Conservation (phyloP, 2,329 filamentous ascomycete genomes). For the Fusarium sp. region DNA sequence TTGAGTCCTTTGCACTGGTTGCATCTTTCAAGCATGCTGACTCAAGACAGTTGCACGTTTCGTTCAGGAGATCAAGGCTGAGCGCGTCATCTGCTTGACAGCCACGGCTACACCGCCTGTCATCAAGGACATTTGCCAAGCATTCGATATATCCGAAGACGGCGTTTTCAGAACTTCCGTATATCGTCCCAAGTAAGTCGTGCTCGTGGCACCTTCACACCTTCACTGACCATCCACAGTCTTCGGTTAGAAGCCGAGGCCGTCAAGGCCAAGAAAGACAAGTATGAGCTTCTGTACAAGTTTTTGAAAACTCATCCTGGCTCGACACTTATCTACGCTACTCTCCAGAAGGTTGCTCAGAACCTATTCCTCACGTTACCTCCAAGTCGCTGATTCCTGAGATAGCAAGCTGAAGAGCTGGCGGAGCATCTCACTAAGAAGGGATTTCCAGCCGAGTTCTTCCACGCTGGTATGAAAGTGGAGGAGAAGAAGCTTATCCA, state of each 20-base stretch:
- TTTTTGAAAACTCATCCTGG: slow-evolving; percentile 67
- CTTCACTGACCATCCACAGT: slow-evolving; percentile 42
- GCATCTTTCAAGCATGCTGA: neutral
- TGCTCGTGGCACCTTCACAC: fast-evolving
- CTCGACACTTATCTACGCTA: slow-evolving; percentile 72
- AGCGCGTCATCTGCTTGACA: slow-evolving; percentile 71
- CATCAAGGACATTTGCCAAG: slow-evolving; percentile 66
- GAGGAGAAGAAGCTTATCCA: slow-evolving; percentile 62
- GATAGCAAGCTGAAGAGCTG: slow-evolving; percentile 60
- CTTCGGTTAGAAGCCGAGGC: slow-evolving; percentile 66
- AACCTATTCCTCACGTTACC: neutral
- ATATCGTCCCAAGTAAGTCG: slow-evolving; percentile 65
- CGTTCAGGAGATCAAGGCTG: slow-evolving; percentile 66
- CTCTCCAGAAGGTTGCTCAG: slow-evolving; percentile 61
- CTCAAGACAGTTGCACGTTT: slow-evolving; percentile 63
- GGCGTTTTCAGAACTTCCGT: slow-evolving; percentile 71
- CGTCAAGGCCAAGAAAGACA: slow-evolving; percentile 58
- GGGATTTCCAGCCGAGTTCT: slow-evolving; percentile 59
- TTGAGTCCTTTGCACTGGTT: slow-evolving; percentile 16
- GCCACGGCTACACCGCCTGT: slow-evolving; percentile 71
- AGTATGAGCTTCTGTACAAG: slow-evolving; percentile 58
- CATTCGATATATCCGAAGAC: slow-evolving; percentile 60
- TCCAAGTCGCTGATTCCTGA: slow-evolving; percentile 11
- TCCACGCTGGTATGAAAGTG: slow-evolving; percentile 65
- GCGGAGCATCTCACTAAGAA: slow-evolving; percentile 54